A percentile compares a stretch with the other conserved stretches of the same genome.
Evolutionary conservation across 495 filamentous ascomycete species (phyloP).

Genomic region (Aspergillus campestris): DNA sequence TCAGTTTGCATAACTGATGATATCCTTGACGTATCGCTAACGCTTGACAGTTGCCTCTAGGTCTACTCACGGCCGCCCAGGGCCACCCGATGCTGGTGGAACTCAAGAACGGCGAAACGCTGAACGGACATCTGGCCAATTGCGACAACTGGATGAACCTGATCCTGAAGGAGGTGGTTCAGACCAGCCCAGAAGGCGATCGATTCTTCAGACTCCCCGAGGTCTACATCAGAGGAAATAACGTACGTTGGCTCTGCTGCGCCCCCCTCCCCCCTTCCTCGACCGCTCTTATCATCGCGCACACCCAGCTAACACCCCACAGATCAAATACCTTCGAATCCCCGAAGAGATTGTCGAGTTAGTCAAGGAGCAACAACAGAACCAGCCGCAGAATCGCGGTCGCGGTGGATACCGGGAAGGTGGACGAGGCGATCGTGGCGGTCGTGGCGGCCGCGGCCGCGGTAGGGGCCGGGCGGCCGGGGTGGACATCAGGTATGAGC

Average conservation of each 20-base stretch:
- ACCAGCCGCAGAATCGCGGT: slow-evolving; percentile 58
- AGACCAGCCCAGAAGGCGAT: slow-evolving; percentile 91
- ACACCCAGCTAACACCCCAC: slow-evolving; percentile 4
- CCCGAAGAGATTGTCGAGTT: slow-evolving; percentile 92
- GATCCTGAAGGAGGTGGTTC: slow-evolving; percentile 93
- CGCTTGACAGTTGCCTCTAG: slow-evolving; percentile 67
- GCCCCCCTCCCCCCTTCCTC: not conserved
- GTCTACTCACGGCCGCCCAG: slow-evolving; percentile 87
- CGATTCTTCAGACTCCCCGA: slow-evolving; percentile 86
- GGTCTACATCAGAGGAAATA: slow-evolving; percentile 94
- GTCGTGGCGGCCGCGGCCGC: slow-evolving; percentile 41
- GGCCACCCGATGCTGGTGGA: slow-evolving; percentile 99
- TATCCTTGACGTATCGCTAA: not conserved
- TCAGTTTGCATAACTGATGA: not conserved
- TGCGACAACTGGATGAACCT: slow-evolving; percentile 99
- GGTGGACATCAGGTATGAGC: slow-evolving; percentile 18
- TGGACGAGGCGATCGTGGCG: slow-evolving; percentile 52
- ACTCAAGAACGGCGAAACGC: slow-evolving; percentile 95
- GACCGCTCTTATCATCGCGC: not conserved
- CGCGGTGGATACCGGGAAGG: slow-evolving; percentile 47
- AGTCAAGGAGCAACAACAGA: slow-evolving; percentile 78
- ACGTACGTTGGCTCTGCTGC: slow-evolving; percentile 49
- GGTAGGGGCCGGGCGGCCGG: slow-evolving; percentile 30
- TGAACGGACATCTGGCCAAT: slow-evolving; percentile 90
- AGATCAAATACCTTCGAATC: slow-evolving; percentile 98